Evolutionary conservation across 179 eudicot species (phyloP).

Genomic region (Gypsophila paniculata): DNA sequence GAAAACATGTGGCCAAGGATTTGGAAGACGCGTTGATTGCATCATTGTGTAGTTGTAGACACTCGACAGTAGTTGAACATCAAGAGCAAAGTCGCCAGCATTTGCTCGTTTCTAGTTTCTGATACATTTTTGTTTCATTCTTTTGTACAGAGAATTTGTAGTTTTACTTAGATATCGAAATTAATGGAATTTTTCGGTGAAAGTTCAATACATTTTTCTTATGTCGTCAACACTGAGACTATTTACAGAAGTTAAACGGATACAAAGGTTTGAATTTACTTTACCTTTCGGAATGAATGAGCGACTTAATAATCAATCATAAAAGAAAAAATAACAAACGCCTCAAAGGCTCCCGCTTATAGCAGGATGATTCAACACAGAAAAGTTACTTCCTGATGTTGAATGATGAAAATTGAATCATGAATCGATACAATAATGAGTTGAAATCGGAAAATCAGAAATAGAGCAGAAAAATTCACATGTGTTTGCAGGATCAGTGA

Average conservation of each 20-base stretch:
- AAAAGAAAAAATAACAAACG: background rate
- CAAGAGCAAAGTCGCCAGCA: constrained; percentile 9
- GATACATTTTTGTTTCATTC: background rate
- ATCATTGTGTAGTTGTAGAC: constrained; percentile 10
- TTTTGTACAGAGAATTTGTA: constrained; percentile 8
- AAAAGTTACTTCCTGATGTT: too few relatives aligned
- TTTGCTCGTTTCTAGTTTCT: constrained; percentile 9
- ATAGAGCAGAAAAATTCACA: too few relatives aligned
- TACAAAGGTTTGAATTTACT: too few relatives aligned
- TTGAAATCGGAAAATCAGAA: too few relatives aligned
- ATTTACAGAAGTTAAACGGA: too few relatives aligned
- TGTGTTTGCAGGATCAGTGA: too few relatives aligned
- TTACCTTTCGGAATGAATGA: too few relatives aligned
- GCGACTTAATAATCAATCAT: background rate
- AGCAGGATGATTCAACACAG: background rate
- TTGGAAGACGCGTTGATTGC: constrained; percentile 25
- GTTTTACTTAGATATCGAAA: background rate
- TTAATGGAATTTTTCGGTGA: background rate
- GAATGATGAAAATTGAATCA: background rate
- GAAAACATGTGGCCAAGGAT: constrained; percentile 21
- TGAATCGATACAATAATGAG: background rate
- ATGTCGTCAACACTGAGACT: background rate
- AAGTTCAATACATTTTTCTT: background rate
- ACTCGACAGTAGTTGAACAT: background rate
- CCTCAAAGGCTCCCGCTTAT: background rate